Conservation (phyloP, 2,329 filamentous ascomycete species). For the Xylariaceae sp. region DNA sequence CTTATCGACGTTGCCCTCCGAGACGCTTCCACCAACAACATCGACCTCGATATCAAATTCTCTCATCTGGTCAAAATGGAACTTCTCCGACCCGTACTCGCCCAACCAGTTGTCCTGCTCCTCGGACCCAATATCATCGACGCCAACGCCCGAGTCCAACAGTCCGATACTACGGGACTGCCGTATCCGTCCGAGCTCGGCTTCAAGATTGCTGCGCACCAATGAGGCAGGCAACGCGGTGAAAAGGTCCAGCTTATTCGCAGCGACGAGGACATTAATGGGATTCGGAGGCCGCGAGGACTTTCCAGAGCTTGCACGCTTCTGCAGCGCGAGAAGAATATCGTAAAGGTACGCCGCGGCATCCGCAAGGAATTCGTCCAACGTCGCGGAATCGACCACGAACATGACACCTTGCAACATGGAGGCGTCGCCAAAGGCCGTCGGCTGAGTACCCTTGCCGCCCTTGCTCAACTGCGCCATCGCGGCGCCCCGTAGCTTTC, state of each 20-base stretch:
- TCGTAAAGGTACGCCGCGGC: constrained; percentile 86
- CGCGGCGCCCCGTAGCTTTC: constrained; percentile 76
- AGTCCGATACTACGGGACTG: constrained; percentile 73
- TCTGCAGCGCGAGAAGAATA: constrained; percentile 76
- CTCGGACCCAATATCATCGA: constrained; percentile 54
- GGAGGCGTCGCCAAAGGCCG: constrained; percentile 9
- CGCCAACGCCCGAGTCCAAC: constrained; percentile 71
- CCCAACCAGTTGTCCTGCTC: constrained; percentile 84
- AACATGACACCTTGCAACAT: constrained; percentile 64
- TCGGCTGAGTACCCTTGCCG: constrained; percentile 3
- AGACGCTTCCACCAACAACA: constrained; percentile 69
- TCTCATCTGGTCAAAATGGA: constrained; percentile 75
- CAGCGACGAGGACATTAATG: constrained; percentile 75
- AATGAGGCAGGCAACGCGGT: constrained; percentile 77
- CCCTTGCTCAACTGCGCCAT: constrained; percentile 43
- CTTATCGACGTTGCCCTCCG: constrained; percentile 63
- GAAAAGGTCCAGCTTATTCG: constrained; percentile 95
- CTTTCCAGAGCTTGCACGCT: constrained; percentile 54
- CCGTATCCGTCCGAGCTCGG: constrained; percentile 74
- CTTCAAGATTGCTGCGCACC: constrained; percentile 70
- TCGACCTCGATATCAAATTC: constrained; percentile 77
- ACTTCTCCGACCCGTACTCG: constrained; percentile 69
- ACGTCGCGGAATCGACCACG: constrained; percentile 75
- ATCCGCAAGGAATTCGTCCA: constrained; percentile 60
- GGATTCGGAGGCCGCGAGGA: constrained; percentile 52